Base-by-base conservation (phyloP, 192 early-diverging fungal genomes). In the Phlyctochytrium arcticum region DNA sequence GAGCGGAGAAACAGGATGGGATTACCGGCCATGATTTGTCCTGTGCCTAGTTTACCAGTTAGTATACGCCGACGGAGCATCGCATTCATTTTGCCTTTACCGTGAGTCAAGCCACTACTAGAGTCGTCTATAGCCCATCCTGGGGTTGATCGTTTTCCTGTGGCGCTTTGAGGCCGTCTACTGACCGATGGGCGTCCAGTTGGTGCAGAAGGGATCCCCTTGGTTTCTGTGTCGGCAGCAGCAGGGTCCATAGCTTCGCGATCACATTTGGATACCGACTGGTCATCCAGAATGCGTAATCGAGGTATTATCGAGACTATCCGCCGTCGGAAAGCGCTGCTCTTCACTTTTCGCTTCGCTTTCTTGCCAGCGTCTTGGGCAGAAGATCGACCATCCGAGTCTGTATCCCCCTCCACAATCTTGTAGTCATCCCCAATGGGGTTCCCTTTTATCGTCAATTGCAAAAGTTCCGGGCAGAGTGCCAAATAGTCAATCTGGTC, bases 401-500 rank as follows among this genome's bases (percentile, higher is more conserved):
- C 24, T 3, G 26, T 9, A 6, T 50, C 54, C 21, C 12, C 50
- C n/a, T n/a, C 21, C n/a, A n/a, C n/a, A n/a, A n/a, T n/a, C n/a
- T n/a, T n/a, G n/a, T n/a, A n/a, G n/a, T n/a, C n/a, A 27, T 19
- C 64, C 12, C 23, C 6, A 8, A 79, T 26, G 8, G 75, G 79
- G 44, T 81, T 81, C 26, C 69, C 69, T 19, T 62, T 42, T 2
- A 76, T 35, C 3, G 73, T 73, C 23, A 81, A 55, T 31, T 60
- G 44, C 46, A 57, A 67, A 4, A 81, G 65, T 15, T 36, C 33
- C 3, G 47, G 5, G 50, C 73, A 75, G 6, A 81, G 59, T 3
- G 54, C 64, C 15, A 81, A 68, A 36, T 81, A 39, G 48, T 81
- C 79, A 9, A 81, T 61, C 58, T 75, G 62, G 12, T 68, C 72